Evolutionary conservation across 192 early-diverging fungal genomes (phyloP).

Genomic region (Spinellus fusiger): DNA sequence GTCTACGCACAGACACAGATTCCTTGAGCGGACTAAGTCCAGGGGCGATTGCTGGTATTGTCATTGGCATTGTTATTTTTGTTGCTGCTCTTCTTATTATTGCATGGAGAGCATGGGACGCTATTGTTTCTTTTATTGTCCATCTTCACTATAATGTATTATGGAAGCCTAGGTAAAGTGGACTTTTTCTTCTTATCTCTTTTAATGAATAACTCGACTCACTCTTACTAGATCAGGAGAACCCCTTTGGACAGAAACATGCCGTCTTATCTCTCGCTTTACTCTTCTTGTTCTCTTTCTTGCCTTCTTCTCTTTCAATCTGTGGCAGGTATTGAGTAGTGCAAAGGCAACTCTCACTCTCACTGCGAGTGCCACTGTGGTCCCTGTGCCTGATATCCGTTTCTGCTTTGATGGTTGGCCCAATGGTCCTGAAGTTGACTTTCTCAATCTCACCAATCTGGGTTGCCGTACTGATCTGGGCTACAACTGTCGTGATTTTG

Average conservation of each 20-base stretch:
- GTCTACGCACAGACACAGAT: background rate
- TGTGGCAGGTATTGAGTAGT: slow-evolving; percentile 20
- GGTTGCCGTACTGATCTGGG: slow-evolving; percentile 19
- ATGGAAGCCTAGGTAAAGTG: background rate
- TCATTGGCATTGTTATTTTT: background rate
- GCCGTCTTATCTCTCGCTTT: slow-evolving; percentile 17
- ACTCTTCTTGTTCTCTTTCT: slow-evolving; percentile 18
- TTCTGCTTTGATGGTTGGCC: slow-evolving; percentile 23
- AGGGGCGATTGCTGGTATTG: background rate
- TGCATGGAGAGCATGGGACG: background rate
- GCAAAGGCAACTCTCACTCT: slow-evolving; percentile 18
- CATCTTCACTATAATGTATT: background rate
- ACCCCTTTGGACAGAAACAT: slow-evolving; percentile 30
- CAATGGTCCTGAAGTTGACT: background rate
- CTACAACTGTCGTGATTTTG: slow-evolving; percentile 10
- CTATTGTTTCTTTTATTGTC: background rate
- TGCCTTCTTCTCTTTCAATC: slow-evolving; percentile 13
- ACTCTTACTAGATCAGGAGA: slow-evolving; percentile 6
- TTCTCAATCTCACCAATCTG: background rate
- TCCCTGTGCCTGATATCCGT: slow-evolving; percentile 9
- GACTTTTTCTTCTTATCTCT: background rate
- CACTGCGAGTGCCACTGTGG: background rate
- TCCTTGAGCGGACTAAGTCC: background rate
- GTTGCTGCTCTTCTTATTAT: background rate
- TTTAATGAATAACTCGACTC: background rate